These are phyloP conservation scores for Mycena pura DNA, from an alignment of 768 basidiomycete species.

Conservation along the genomic window DNA sequence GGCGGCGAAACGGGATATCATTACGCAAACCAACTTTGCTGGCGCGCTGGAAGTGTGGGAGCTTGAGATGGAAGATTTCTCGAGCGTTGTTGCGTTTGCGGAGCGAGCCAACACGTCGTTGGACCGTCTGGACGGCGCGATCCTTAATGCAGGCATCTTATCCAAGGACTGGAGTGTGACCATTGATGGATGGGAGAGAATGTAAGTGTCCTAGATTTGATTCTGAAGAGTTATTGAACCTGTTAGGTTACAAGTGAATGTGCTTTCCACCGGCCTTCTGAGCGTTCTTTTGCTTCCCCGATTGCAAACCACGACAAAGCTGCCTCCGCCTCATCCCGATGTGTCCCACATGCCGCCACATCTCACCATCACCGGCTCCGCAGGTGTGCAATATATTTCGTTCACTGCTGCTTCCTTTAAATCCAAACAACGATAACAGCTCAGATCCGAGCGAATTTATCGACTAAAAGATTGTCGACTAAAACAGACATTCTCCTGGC, in stretches of 20 bases:
- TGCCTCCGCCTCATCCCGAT: slow-evolving; percentile 1
- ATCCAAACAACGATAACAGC: neutral
- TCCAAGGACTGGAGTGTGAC: neutral
- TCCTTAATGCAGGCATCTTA: slow-evolving; percentile 15
- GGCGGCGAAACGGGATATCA: neutral
- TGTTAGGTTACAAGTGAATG: slow-evolving; percentile 21
- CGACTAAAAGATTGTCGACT: neutral
- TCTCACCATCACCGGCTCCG: slow-evolving; percentile 17
- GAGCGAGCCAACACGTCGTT: slow-evolving; percentile 12
- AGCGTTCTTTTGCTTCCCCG: slow-evolving; percentile 16
- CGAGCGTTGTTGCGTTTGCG: slow-evolving; percentile 12
- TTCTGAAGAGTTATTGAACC: too few relatives aligned
- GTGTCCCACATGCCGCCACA: slow-evolving; percentile 4
- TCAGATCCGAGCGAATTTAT: neutral
- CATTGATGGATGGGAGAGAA: slow-evolving; percentile 18
- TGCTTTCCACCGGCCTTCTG: slow-evolving; percentile 17
- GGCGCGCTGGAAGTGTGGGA: slow-evolving; percentile 17
- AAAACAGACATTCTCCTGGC: slow-evolving; percentile 13
- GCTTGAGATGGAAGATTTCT: slow-evolving; percentile 16
- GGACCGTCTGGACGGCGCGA: slow-evolving; percentile 18
- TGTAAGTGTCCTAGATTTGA: neutral
- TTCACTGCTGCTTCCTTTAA: neutral
- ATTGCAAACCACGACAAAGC: slow-evolving; percentile 11
- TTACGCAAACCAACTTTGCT: slow-evolving; percentile 4
- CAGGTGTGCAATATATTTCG: neutral